A percentile compares a stretch with the other conserved stretches of the same genome.
phyloP scores from a whole-genome alignment of 2,329 filamentous ascomycete genomes.

The Sphaerostilbella broomeana region DNA sequence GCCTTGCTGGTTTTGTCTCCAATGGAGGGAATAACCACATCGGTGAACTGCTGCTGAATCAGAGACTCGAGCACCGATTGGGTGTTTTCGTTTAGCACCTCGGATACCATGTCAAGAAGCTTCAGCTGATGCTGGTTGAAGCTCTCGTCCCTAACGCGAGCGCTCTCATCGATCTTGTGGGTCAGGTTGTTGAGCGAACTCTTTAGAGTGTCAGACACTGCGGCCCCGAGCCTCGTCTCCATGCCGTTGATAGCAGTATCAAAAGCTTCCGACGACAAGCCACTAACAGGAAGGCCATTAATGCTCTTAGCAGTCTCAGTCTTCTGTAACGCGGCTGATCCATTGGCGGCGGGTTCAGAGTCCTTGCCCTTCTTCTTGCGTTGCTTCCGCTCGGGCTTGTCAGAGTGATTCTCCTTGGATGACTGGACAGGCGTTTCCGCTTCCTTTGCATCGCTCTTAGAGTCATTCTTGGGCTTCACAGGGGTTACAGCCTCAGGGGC shows the following conservation, averaged over 20 bases:
- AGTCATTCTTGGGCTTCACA: conserved; percentile 35
- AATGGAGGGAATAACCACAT: conserved; percentile 68
- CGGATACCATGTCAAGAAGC: conserved; percentile 51
- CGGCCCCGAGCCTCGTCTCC: conserved; percentile 44
- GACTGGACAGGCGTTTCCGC: conserved; percentile 37
- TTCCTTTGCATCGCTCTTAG: conserved; percentile 42
- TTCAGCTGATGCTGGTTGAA: conserved; percentile 49
- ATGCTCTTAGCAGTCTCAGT: conserved; percentile 26
- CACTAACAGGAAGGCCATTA: conserved; percentile 18
- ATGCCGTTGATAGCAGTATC: conserved; percentile 49
- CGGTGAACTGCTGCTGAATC: conserved; percentile 67
- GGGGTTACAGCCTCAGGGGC: conserved; percentile 23
- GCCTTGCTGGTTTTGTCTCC: conserved; percentile 59
- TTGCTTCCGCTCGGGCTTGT: conserved; percentile 56
- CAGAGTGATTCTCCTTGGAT: conserved; percentile 35
- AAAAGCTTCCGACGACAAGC: conserved; percentile 40
- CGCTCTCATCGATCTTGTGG: conserved; percentile 59
- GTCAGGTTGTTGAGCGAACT: conserved; percentile 56
- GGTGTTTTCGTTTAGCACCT: conserved; percentile 56
- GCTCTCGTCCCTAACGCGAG: conserved; percentile 42
- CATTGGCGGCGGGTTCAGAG: conserved; percentile 41
- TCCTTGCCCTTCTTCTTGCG: conserved; percentile 62
- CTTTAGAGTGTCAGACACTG: conserved; percentile 45
- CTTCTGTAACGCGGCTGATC: conserved; percentile 27
- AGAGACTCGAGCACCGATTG: conserved; percentile 70